Percentiles rank a stretch among this genome's conserved stretches.
These are phyloP conservation scores for Aspergillus pseudoterreus DNA, from an alignment of 2,329 filamentous ascomycete species.

Conservation along the genomic window DNA sequence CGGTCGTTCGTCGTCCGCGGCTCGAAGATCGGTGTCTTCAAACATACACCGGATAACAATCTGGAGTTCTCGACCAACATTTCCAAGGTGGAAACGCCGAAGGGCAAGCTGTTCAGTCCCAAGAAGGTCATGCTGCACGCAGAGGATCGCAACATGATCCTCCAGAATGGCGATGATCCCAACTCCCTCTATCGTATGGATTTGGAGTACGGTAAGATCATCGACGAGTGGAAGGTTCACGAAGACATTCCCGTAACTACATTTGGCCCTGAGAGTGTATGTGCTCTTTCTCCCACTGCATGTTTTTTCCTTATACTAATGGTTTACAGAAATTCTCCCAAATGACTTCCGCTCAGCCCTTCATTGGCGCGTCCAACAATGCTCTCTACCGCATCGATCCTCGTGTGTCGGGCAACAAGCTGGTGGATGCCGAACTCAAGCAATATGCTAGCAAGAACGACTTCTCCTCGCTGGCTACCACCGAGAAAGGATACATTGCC, in stretches of 20 bases:
- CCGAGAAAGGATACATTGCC: conserved; percentile 93
- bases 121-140: conserved; percentile 97
- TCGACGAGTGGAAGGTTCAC: conserved; percentile 98
- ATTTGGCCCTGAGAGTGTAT: conserved; percentile 82
- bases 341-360: conserved; percentile 92
- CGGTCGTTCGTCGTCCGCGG: conserved; percentile 95
- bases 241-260: conserved; percentile 90
- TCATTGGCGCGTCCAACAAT: conserved; percentile 88
- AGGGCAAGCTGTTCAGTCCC: conserved; percentile 82
- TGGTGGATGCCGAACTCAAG: conserved; percentile 89
- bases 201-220: conserved; percentile 93
- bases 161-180: conserved; percentile 77
- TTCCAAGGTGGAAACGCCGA: conserved; percentile 86
- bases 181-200: conserved; percentile 97
- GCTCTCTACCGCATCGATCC: conserved; percentile 92
- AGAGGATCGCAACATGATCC: conserved; percentile 82
- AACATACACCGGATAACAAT: conserved; percentile 87
- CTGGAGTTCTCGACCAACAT: conserved; percentile 97
- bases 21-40: conserved; percentile 98
- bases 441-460: conserved; percentile 97
- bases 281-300: conserved; percentile 17
- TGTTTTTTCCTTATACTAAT: conserved; percentile 22
- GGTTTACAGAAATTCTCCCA: conserved; percentile 77
- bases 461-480: conserved; percentile 90
- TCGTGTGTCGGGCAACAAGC: conserved; percentile 81